A percentile compares a stretch with the other conserved stretches of the same genome.
phyloP scores from a whole-genome alignment of 805 yeast genomes.

The Ogataea corticis region DNA sequence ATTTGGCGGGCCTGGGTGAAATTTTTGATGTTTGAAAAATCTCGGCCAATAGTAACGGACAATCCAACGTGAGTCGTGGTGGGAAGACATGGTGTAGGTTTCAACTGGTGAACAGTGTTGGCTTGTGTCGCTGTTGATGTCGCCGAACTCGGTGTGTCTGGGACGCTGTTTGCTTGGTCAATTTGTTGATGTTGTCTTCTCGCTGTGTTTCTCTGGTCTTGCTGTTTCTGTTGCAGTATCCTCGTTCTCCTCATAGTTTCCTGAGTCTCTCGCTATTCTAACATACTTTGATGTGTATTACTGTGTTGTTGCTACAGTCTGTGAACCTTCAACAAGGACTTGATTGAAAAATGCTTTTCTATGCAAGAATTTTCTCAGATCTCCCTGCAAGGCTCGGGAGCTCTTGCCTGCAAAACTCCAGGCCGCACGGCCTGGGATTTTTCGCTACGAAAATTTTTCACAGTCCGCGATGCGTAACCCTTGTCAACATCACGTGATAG shows the following conservation, averaged over 20 bases:
- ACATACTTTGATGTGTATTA: constrained; percentile 23
- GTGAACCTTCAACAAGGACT: neutral
- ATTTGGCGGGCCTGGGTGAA: neutral
- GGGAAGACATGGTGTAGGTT: no score
- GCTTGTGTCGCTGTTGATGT: no score
- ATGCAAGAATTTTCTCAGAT: constrained; percentile 3
- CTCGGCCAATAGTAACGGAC: no score
- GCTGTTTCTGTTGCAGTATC: neutral
- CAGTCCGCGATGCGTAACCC: constrained; percentile 9
- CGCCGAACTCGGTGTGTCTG: no score
- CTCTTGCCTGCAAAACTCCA: neutral
- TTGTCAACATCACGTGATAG: constrained; percentile 3
- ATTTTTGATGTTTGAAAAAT: no score
- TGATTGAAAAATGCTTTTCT: constrained; percentile 6
- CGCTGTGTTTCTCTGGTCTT: neutral
- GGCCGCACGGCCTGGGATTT: constrained; percentile 1
- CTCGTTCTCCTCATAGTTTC: constrained; percentile 1
- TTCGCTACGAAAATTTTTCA: constrained; percentile 35
- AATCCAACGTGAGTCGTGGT: no score
- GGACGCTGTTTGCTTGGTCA: no score
- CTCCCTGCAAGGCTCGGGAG: constrained; percentile 1
- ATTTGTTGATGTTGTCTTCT: neutral
- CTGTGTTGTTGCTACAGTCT: constrained; percentile 10
- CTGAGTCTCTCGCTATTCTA: neutral
- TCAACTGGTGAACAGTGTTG: no score